phyloP scores from a whole-genome alignment of 768 basidiomycete species.

The Rhodosporidiobolus odoratus region DNA sequence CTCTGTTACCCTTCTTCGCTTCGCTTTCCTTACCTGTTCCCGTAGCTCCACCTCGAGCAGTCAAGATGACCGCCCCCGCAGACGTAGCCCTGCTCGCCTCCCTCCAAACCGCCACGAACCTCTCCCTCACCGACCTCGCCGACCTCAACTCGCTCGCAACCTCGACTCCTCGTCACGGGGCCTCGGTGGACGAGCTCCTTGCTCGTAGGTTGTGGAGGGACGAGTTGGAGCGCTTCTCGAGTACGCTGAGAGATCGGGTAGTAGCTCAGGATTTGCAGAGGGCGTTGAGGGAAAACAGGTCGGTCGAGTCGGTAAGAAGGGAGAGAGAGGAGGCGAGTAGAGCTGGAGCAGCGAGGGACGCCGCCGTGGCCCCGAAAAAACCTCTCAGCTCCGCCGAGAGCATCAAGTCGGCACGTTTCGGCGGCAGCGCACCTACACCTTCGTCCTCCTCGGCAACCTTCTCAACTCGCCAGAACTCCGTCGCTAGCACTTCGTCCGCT shows the following conservation, averaged over 20 bases:
- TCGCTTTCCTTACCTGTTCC: neutral
- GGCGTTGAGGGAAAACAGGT: neutral
- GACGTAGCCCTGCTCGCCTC: neutral
- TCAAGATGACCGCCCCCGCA: neutral
- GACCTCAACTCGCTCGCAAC: neutral
- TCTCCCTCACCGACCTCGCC: neutral
- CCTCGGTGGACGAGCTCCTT: neutral
- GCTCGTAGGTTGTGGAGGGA: neutral
- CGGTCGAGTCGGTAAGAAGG: neutral
- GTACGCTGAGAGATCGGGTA: neutral
- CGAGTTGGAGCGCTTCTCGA: neutral
- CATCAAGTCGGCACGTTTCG: neutral
- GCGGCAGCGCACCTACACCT: neutral
- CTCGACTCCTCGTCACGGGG: neutral
- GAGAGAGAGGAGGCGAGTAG: neutral
- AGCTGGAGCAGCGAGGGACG: neutral
- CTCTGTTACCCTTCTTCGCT: neutral
- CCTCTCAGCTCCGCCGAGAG: neutral
- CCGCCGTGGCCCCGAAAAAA: neutral
- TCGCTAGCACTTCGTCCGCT: too few species aligned
- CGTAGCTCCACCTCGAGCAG: neutral
- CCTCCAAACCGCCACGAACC: neutral
- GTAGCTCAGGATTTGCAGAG: neutral
- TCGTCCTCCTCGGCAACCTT: neutral
- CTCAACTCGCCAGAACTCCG: neutral